These are phyloP conservation scores for Talaromyces sp. DNA, from an alignment of 2,329 filamentous ascomycete species.

Conservation along the genomic window DNA sequence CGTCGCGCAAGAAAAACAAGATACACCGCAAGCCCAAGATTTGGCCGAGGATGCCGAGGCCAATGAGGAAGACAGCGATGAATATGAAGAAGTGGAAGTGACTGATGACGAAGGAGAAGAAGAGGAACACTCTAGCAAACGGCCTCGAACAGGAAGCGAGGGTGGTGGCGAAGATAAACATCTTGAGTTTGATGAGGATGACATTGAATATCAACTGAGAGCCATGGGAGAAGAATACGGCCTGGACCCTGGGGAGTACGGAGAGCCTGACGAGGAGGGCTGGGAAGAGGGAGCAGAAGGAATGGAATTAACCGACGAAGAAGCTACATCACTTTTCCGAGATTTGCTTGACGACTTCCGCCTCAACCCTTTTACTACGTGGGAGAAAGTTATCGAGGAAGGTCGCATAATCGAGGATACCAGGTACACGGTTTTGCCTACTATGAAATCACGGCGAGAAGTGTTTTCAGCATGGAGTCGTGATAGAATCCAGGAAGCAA, in stretches of 20 bases:
- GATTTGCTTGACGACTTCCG: conserved; percentile 77
- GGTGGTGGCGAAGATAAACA: conserved; percentile 39
- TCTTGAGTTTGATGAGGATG: conserved; percentile 85
- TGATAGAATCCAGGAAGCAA: conserved; percentile 66
- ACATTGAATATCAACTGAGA: conserved; percentile 86
- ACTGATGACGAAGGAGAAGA: conserved; percentile 53
- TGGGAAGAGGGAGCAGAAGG: conserved; percentile 70
- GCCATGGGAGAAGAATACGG: conserved; percentile 84
- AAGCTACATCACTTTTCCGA: conserved; percentile 72
- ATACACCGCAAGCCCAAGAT: conserved; percentile 12
- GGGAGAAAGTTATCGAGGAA: conserved; percentile 84
- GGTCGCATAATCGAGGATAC: conserved; percentile 76
- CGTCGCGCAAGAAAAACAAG: conserved; percentile 10
- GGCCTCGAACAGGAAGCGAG: conserved; percentile 48
- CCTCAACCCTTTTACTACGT: conserved; percentile 82
- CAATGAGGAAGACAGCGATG: conserved; percentile 54
- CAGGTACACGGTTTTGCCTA: conserved; percentile 76
- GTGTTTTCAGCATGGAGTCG: conserved; percentile 80
- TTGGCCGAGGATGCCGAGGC: conserved; percentile 16
- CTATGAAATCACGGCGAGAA: conserved; percentile 73
- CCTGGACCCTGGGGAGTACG: conserved; percentile 70
- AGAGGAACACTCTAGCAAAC: conserved; percentile 44
- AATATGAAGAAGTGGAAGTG: conserved; percentile 74
- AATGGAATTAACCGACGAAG: conserved; percentile 64
- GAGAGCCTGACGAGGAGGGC: conserved; percentile 49